These are phyloP conservation scores for Termitomyces sp. DNA, from an alignment of 768 basidiomycete genomes.

Conservation along the genomic window DNA sequence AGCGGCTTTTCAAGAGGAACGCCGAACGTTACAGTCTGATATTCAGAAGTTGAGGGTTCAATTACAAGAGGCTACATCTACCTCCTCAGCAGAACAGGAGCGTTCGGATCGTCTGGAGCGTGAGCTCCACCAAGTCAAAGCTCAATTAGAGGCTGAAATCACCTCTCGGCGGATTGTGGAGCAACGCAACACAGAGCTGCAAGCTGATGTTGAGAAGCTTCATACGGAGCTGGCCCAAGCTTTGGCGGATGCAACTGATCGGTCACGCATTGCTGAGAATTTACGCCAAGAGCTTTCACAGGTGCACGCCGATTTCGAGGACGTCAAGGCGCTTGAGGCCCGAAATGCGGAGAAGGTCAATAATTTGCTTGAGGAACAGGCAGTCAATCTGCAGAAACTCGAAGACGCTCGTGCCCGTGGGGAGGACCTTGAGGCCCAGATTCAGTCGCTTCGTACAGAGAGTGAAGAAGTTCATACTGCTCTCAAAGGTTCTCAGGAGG, in stretches of 20 bases:
- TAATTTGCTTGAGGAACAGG: conserved; percentile 71
- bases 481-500: conserved; percentile 61
- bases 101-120: conserved; percentile 57
- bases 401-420: conserved; percentile 74
- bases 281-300: conserved; percentile 63
- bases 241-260: conserved; percentile 66
- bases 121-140: conserved; percentile 58
- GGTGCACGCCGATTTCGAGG: conserved; percentile 59
- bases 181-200: conserved; percentile 55
- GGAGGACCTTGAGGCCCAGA: conserved; percentile 73
- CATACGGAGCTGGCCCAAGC: conserved; percentile 52
- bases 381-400: conserved; percentile 61
- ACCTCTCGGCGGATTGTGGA: conserved; percentile 63
- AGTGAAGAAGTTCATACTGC: conserved; percentile 68
- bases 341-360: conserved; percentile 62
- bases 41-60: conserved; percentile 48
- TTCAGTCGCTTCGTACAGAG: conserved; percentile 66
- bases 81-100: conserved; percentile 42
- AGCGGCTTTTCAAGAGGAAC: conserved; percentile 54
- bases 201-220: conserved; percentile 52
- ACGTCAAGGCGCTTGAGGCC: conserved; percentile 63
- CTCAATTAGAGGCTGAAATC: conserved; percentile 62
- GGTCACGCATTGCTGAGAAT: conserved; percentile 53
- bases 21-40: conserved; percentile 51
- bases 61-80: conserved; percentile 36